These are phyloP conservation scores for Elsinoe australis DNA, from an alignment of 2,329 filamentous ascomycete species.

Conservation along the genomic window DNA sequence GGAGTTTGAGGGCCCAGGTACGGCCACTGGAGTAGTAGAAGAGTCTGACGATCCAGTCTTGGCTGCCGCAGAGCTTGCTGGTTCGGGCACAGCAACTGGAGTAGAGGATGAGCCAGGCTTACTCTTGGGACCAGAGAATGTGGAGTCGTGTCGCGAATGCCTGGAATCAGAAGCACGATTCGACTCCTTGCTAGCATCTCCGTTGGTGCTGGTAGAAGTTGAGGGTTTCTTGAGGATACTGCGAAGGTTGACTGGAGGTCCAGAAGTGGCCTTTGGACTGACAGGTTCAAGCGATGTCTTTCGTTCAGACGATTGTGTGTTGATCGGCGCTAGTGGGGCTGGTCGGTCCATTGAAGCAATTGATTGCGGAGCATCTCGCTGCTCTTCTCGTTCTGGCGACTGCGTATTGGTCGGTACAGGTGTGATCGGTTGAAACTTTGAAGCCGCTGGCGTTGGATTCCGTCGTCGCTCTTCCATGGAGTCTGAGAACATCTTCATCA, in stretches of 20 bases:
- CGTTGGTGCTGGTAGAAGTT: neutral
- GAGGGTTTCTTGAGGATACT: neutral
- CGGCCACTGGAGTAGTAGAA: too few species aligned
- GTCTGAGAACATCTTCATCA: neutral
- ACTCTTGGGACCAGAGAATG: neutral
- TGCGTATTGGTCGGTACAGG: too few species aligned
- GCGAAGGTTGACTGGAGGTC: neutral
- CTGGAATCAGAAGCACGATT: neutral
- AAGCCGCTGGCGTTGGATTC: neutral
- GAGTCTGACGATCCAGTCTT: too few species aligned
- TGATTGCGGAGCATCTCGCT: too few species aligned
- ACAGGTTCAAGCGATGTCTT: constrained; percentile 6
- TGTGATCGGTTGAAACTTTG: neutral
- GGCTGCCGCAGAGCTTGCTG: too few species aligned
- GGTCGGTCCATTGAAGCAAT: too few species aligned
- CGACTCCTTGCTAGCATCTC: neutral
- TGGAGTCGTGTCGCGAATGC: constrained; percentile 1
- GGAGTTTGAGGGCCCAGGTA: too few species aligned
- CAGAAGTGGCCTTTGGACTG: constrained; percentile 8
- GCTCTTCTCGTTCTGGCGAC: too few species aligned
- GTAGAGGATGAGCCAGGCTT: neutral
- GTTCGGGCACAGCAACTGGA: too few species aligned
- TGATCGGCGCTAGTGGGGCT: neutral
- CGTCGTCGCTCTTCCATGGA: neutral
- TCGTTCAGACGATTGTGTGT: neutral